Evolutionary conservation across 2,329 filamentous ascomycete species (phyloP).

Genomic region (Pseudonectria foliicola): DNA sequence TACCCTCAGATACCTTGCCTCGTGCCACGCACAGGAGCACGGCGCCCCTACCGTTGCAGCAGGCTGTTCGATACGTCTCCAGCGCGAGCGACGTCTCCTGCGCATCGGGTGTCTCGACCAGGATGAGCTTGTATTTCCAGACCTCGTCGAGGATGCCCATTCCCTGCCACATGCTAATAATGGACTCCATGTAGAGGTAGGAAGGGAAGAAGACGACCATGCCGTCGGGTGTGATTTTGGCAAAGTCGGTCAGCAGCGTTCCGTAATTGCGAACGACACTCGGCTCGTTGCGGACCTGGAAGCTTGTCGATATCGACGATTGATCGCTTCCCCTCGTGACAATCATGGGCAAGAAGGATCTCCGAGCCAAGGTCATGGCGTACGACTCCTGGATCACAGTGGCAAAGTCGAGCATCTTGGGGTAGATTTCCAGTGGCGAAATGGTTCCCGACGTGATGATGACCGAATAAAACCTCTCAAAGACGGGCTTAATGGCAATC

Average conservation of each 20-base stretch:
- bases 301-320: conserved; percentile 84
- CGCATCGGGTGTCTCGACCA: conserved; percentile 94
- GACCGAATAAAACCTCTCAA: conserved; percentile 94
- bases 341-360: conserved; percentile 97
- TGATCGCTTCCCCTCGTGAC: conserved; percentile 94
- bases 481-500: conserved; percentile 95
- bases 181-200: conserved; percentile 98
- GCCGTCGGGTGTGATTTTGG: conserved; percentile 90
- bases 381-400: conserved; percentile 97
- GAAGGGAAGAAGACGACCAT: conserved; percentile 99
- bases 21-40: conserved; percentile 91
- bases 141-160: conserved; percentile 97
- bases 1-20: conserved; percentile 95
- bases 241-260: conserved; percentile 86
- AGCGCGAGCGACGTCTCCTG: conserved; percentile 94
- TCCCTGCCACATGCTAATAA: conserved; percentile 98
- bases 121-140: conserved; percentile 98
- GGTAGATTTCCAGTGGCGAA: conserved; percentile 96
- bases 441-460: conserved; percentile 98
- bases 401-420: conserved; percentile 92
- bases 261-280: conserved; percentile 97
- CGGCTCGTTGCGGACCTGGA: conserved; percentile 91
- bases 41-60: conserved; percentile 91
- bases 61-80: conserved; percentile 95
- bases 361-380: conserved; percentile 86